Base-by-base conservation (phyloP, 768 basidiomycete species). In the Lactarius deliciosus region DNA sequence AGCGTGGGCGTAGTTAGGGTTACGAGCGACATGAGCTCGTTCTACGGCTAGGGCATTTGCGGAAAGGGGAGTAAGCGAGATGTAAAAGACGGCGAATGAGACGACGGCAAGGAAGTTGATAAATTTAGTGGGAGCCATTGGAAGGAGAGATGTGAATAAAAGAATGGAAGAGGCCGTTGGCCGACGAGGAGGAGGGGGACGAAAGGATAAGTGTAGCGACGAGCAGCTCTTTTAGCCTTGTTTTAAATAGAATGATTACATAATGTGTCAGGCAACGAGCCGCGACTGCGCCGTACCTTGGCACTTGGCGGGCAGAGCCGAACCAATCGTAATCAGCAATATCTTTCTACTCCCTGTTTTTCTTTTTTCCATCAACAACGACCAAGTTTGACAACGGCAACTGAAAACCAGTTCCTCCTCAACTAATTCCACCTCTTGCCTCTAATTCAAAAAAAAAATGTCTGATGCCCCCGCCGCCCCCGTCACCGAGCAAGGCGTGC, bases 381-480 rank as follows among this genome's bases (percentile, higher is more conserved):
- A 87, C 79, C 89, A 90, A 90, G 86, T 91, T 89, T 87, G 85
- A 82, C 83, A 86, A 82, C 78, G 85, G 82, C 83, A 86, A 82
- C 78, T 85, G 86, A 83, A 86, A 88, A 88, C 86, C 87, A 89
- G 89, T 91, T 91, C 70, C 61, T 66, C 68, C 79, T 77, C 78
- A 77, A 78, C 73, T 77, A 81, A 77, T 76, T 77, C 55, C 79
- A 82, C 82, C 77, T 79, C 80, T 83, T 81, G 81, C 82, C 81
- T 80, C 79, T 77, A 75, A 77, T 80, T 80, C 83, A 84, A 78
- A 64, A 64, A 67, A 93, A 68, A 68, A 81, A 93, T 93, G 91
- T 93, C 92, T 82, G 90, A 92, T 77, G 91, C 90, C 89, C 89
- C 86, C 82, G 88, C 88, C 88, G 88, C 90, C 84, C 82, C 80